Evolutionary conservation across 2,329 filamentous ascomycete species (phyloP), one percentile per base, ranked within the genome.

Genomic region (Bipolaris bicolor): DNA sequence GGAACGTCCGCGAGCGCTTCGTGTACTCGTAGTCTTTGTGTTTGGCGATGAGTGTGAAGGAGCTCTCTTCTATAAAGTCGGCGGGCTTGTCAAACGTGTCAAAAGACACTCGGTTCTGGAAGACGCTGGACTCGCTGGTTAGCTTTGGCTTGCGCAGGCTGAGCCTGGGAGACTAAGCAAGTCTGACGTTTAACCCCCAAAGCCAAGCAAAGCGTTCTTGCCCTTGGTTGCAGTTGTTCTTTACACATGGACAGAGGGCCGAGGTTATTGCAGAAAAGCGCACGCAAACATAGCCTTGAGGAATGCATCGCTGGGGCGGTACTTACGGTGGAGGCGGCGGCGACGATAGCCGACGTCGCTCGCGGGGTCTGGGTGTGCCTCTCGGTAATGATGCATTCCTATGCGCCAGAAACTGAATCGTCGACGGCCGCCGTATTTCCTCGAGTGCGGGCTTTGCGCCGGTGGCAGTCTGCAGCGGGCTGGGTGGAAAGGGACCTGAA

Each of bases 1-100:
- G 87, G 69, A 97, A 96, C 7, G 91, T 96, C 51, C 93, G 87
- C 52, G 91, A 95, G 58, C 91, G 85, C 59, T 92, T 88, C 40
- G 88, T 88, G 62, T 88, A 88, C 66, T 91, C 88, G 77, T 95
- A 97, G 63, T 93, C 91, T 65, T 89, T 89, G 76, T 97, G 93
- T 71, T 92, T 91, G 65, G 90, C 86, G 69, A 92, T 92, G 57
- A 97, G 81, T 0, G 92, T 96, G 65, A 97, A 85, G 5, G 91
- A 91, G 52, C 75, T 78, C 54, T 78, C 76, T 52, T 77, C 75
- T 49, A 77, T 77, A 72, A 88, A 88, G 65, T 89, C 86, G 37
- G 85, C 83, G 5, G 88, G 86, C 70, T 87, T 85, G 61, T 85
- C 85, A 69, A 91, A 90, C 1, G 88, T 91, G 73, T 91, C 87